phyloP scores from a whole-genome alignment of 257 asterid genomes.

The Rhazya stricta region DNA sequence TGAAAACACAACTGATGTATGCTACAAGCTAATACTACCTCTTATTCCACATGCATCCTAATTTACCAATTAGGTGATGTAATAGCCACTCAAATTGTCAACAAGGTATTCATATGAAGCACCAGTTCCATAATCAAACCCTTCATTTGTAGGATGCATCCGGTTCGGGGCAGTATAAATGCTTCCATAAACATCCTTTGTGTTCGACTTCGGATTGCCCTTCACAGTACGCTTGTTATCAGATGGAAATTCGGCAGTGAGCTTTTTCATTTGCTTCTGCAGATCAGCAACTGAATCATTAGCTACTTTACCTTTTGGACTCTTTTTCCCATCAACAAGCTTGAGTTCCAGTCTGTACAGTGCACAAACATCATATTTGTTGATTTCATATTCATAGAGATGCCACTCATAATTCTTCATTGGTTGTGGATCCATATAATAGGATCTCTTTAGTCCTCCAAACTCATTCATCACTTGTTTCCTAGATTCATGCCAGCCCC shows the following conservation, averaged over 20 bases:
- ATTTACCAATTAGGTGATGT: conserved; percentile 25
- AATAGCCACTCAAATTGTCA: conserved; percentile 51
- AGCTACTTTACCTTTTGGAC: conserved; percentile 67
- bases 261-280: conserved; percentile 87
- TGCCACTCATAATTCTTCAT: conserved; percentile 85
- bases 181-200: conserved; percentile 20
- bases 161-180: conserved; percentile 14
- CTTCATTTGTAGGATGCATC: conserved; percentile 30
- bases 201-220: conserved; percentile 26
- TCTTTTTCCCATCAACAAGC: conserved; percentile 60
- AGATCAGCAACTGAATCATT: conserved; percentile 73
- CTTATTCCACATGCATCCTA: conserved; percentile 26
- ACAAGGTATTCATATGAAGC: conserved; percentile 48
- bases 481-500: conserved; percentile 99
- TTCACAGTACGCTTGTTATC: conserved; percentile 35
- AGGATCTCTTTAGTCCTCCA: conserved; percentile 93
- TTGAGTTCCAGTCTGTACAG: conserved; percentile 80
- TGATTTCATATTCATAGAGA: conserved; percentile 76
- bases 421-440: conserved; percentile 99
- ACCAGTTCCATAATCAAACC: conserved; percentile 35
- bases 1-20: conserved; percentile 23
- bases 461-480: conserved; percentile 78
- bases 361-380: conserved; percentile 59
- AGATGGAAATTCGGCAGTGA: conserved; percentile 66
- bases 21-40: conserved; percentile 22